Evolutionary conservation across 305 asterid species (phyloP).

Genomic region (Solanum chacoense): DNA sequence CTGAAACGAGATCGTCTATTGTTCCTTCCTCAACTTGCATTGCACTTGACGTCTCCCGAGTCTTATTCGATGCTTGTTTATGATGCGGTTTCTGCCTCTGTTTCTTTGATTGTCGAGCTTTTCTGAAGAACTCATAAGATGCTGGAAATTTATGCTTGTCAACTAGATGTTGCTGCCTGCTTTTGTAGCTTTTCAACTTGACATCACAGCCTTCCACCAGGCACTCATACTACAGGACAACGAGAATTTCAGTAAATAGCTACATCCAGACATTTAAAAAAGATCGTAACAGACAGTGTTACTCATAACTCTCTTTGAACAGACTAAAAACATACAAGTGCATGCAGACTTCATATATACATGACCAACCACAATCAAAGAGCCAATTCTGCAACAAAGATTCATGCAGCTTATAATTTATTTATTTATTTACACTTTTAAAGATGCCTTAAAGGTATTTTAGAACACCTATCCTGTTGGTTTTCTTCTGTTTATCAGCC

Average conservation of each 20-base stretch:
- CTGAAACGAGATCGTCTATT: conserved; percentile 59
- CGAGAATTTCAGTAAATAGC: neutral
- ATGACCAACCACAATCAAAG: neutral
- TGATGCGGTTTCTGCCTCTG: conserved; percentile 51
- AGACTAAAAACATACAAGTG: neutral
- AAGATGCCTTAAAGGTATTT: neutral
- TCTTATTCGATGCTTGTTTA: conserved; percentile 23
- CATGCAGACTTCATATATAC: neutral
- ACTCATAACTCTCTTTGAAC: neutral
- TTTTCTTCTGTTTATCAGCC: neutral
- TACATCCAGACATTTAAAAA: neutral
- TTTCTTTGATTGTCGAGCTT: conserved; percentile 65
- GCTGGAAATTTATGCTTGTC: conserved; percentile 89
- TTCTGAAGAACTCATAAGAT: conserved; percentile 79
- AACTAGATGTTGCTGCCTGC: conserved; percentile 80
- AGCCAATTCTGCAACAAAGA: neutral
- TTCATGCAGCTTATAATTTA: neutral
- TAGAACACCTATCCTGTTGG: neutral
- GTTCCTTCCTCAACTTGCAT: conserved; percentile 73
- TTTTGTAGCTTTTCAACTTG: conserved; percentile 80
- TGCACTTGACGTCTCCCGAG: conserved; percentile 34
- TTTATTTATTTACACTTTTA: neutral
- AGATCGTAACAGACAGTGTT: neutral
- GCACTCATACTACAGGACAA: conserved; percentile 63
- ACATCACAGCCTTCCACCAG: conserved; percentile 88